These are phyloP conservation scores for Parachlorella kessleri DNA, from an alignment of 139 green algal species.

Conservation along the genomic window DNA sequence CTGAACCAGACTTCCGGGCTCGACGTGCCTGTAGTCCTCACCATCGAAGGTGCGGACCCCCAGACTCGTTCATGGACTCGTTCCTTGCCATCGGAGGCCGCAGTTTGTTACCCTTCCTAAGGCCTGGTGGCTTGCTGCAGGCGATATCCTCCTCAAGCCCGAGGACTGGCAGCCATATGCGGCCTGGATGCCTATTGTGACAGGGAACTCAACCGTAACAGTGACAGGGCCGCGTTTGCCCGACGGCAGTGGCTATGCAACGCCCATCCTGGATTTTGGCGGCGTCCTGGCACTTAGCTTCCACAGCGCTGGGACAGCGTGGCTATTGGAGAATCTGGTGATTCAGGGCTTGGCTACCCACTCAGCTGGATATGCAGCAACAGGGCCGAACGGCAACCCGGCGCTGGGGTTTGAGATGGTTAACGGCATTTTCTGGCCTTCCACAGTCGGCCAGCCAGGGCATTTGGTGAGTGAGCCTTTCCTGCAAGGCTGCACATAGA, in stretches of 20 bases:
- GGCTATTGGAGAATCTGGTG: neutral
- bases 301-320: neutral
- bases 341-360: neutral
- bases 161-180: neutral
- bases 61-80: too few relatives aligned
- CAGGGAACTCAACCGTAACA: neutral
- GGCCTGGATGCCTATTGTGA: neutral
- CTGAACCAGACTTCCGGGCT: too few relatives aligned
- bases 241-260: neutral
- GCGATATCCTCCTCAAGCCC: neutral
- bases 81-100: too few relatives aligned
- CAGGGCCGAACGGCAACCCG: neutral
- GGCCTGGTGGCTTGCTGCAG: neutral
- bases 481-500: too few relatives aligned
- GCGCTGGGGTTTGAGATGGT: too few relatives aligned
- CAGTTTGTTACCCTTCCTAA: too few relatives aligned
- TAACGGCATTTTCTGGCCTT: neutral
- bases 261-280: neutral
- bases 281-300: neutral
- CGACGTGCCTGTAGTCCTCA: too few relatives aligned
- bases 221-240: neutral
- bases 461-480: neutral
- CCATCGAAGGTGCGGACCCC: too few relatives aligned
- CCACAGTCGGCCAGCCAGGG: neutral
- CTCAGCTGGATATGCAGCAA: neutral